Evolutionary conservation across 352 stramenopile genomes (phyloP).

Genomic region (Thalassiosira exigua): DNA sequence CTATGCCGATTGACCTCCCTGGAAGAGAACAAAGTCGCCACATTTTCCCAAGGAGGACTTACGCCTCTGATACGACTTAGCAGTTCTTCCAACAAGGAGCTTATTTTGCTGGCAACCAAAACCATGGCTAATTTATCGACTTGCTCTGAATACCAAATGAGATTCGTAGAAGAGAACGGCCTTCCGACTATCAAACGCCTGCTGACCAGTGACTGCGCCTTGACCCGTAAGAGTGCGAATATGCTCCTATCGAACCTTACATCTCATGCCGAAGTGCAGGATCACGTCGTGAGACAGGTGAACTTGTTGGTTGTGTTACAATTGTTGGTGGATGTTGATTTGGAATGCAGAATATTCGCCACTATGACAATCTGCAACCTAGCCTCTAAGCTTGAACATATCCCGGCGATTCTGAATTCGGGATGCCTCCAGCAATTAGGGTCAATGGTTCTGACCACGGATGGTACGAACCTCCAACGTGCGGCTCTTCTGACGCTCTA

Average conservation of each 20-base stretch:
- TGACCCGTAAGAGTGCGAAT: conserved; percentile 52
- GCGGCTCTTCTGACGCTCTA: conserved; percentile 92
- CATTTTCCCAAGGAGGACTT: conserved; percentile 43
- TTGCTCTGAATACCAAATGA: conserved; percentile 89
- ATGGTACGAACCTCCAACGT: conserved; percentile 68
- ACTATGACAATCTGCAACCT: conserved; percentile 95
- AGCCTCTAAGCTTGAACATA: conserved; percentile 89
- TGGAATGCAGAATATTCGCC: conserved; percentile 89
- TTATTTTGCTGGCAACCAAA: conserved; percentile 81
- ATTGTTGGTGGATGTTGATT: conserved; percentile 81
- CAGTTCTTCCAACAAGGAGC: conserved; percentile 29
- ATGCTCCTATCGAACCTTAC: conserved; percentile 68
- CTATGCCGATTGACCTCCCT: conserved; percentile 85
- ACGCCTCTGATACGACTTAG: conserved; percentile 45
- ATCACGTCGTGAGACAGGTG: conserved; percentile 80
- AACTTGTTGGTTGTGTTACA: conserved; percentile 87
- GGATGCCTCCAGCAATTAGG: conserved; percentile 87
- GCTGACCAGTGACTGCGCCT: conserved; percentile 29
- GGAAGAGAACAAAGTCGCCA: conserved; percentile 52
- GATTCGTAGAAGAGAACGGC: conserved; percentile 86
- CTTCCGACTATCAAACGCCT: conserved; percentile 52
- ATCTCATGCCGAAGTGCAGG: conserved; percentile 43
- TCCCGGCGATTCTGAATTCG: conserved; percentile 89
- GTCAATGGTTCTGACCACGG: conserved; percentile 85
- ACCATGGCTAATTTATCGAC: conserved; percentile 94